Evolutionary conservation across 1,139 yeast genomes (phyloP).

Genomic region (Diutina sp.): DNA sequence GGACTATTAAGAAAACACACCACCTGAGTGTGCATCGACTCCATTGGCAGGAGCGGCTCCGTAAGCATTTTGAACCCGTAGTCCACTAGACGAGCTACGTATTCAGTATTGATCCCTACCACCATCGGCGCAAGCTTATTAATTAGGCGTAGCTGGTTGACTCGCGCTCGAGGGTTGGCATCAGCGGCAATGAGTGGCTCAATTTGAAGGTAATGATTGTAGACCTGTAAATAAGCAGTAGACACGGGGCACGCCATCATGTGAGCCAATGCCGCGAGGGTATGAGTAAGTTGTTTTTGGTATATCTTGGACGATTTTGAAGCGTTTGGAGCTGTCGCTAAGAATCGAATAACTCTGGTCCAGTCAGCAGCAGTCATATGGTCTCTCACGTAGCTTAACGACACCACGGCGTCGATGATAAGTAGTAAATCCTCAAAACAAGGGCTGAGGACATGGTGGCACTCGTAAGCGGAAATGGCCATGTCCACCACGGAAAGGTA

Average conservation of each 20-base stretch:
- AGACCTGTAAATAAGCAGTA: neutral
- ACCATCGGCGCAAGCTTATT: neutral
- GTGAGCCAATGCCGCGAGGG: neutral
- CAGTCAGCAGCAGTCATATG: neutral
- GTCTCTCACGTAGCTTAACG: neutral
- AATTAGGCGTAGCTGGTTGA: neutral
- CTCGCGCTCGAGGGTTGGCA: neutral
- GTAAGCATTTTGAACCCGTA: neutral
- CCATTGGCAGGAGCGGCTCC: neutral
- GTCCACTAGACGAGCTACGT: neutral
- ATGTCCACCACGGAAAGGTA: neutral
- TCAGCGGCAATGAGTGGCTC: neutral
- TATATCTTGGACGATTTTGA: neutral
- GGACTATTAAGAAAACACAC: neutral
- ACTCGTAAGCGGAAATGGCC: neutral
- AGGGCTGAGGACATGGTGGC: neutral
- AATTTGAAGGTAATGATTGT: neutral
- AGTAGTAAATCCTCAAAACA: neutral
- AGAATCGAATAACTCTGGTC: neutral
- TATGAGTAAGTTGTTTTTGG: neutral
- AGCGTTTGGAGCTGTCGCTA: neutral
- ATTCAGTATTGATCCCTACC: neutral
- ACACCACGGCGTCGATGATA: neutral
- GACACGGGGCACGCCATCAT: neutral
- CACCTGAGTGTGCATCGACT: neutral